Evolutionary conservation across 306 rosid species (phyloP), one percentile per base, ranked within the genome.

Genomic region (Pyrus communis): DNA sequence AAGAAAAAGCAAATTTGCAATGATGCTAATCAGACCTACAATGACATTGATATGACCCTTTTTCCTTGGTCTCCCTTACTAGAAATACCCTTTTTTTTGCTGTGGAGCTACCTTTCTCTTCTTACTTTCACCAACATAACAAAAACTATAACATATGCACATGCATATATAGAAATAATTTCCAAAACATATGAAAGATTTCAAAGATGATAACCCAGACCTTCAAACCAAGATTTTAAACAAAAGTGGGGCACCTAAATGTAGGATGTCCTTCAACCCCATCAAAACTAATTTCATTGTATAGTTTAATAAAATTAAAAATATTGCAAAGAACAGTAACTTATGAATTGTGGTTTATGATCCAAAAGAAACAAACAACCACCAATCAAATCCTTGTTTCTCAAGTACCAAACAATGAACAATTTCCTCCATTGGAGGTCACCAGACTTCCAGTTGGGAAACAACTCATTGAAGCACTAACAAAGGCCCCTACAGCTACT

Each of bases 391-490:
- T 91, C 90, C 87, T 67, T 88, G 96, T 87, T 93, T 85, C 81
- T 51, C 72, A 79, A 86, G 83, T 77, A 79, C 83, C 64, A 69
- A 78, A 75, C 84, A 89, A 77, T 69, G 63, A 79, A 81, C 67
- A 80, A 77, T 11, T 82, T 82, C 33, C 71, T 75, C 74, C 86
- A 63, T 74, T 68, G 81, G 76, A 73, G 77, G 78, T 82, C n/a
- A 76, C 80, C 77, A 72, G 74, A 86, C 77, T 81, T 82, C 85
- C 77, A 79, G 84, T 79, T 84, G 93, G 90, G 89, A 91, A 91
- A 91, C 96, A 87, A 91, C 93, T 91, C 96, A 88, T 88, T 88
- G 64, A 76, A 87, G 86, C 91, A 86, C 85, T 86, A 78, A 76
- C 75, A 55, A 77, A 42, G 78, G 74, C 79, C 75, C 88, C 84